These are phyloP conservation scores for Flaveria robusta DNA, from an alignment of 129 eudicot species.

Conservation along the genomic window DNA sequence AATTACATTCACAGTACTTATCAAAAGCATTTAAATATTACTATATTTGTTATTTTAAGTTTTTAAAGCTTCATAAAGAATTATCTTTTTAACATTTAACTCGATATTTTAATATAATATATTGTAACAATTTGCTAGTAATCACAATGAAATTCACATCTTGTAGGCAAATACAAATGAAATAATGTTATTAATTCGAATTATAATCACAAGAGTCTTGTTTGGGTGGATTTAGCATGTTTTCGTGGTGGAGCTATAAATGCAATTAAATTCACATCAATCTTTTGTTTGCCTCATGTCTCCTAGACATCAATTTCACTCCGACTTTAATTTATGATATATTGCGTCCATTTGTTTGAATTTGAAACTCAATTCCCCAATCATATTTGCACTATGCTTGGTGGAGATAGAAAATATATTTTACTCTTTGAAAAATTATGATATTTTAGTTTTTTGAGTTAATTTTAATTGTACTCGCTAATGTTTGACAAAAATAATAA, in stretches of 20 bases:
- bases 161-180: background rate
- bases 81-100: no score
- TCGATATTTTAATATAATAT: no score
- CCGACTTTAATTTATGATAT: slow-evolving; percentile 21
- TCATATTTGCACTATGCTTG: background rate
- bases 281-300: slow-evolving; percentile 42
- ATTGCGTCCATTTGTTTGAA: slow-evolving; percentile 15
- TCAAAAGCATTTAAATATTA: no score
- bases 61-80: no score
- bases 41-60: no score
- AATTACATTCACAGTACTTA: no score
- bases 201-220: slow-evolving; percentile 41
- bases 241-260: slow-evolving; percentile 35
- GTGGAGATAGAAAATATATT: background rate
- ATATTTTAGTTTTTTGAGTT: no score
- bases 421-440: no score
- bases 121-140: no score
- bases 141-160: background rate
- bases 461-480: no score
- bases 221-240: slow-evolving; percentile 28
- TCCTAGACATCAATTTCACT: slow-evolving; percentile 25
- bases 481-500: no score
- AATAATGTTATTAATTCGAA: slow-evolving; percentile 11
- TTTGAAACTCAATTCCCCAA: slow-evolving; percentile 8
- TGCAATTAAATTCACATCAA: slow-evolving; percentile 41